A percentile compares a stretch with the other conserved stretches of the same genome.
phyloP scores from a whole-genome alignment of 2,329 filamentous ascomycete species.

The Periconia sp. region DNA sequence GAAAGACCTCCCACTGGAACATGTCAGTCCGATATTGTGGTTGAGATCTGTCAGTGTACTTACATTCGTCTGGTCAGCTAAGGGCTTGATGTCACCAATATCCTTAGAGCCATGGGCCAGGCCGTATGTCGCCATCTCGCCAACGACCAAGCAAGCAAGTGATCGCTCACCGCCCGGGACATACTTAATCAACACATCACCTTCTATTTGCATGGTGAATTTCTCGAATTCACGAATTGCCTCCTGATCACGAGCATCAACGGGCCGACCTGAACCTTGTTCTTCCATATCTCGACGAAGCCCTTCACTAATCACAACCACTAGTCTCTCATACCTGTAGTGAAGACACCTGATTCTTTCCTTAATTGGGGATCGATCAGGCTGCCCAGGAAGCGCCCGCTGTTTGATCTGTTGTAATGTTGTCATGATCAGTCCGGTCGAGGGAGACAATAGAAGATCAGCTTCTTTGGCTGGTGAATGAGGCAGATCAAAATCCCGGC shows the following conservation, averaged over 20 bases:
- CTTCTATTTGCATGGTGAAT: constrained; percentile 53
- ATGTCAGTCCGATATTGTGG: constrained; percentile 16
- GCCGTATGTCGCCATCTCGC: constrained; percentile 43
- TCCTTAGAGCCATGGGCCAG: constrained; percentile 32
- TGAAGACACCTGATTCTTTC: constrained; percentile 62
- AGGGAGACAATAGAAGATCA: constrained; percentile 75
- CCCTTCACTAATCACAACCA: constrained; percentile 68
- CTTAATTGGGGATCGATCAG: constrained; percentile 49
- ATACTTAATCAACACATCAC: constrained; percentile 46
- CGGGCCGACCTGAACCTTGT: constrained; percentile 23
- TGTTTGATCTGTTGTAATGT: constrained; percentile 77
- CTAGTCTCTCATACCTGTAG: constrained; percentile 68
- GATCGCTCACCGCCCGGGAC: constrained; percentile 51
- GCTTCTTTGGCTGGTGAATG: constrained; percentile 59
- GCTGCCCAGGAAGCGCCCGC: constrained; percentile 68
- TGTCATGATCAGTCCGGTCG: constrained; percentile 72
- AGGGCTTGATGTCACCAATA: constrained; percentile 43
- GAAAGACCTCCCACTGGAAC: constrained; percentile 67
- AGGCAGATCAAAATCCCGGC: constrained; percentile 61
- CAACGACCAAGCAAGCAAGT: constrained; percentile 41
- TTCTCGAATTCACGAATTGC: constrained; percentile 58
- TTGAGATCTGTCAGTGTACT: too few species aligned
- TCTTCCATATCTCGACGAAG: constrained; percentile 33
- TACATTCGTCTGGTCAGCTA: constrained; percentile 64
- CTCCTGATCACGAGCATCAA: constrained; percentile 50